These are phyloP conservation scores for Sclerotinia glacialis DNA, from an alignment of 2,329 filamentous ascomycete species.

Conservation along the genomic window DNA sequence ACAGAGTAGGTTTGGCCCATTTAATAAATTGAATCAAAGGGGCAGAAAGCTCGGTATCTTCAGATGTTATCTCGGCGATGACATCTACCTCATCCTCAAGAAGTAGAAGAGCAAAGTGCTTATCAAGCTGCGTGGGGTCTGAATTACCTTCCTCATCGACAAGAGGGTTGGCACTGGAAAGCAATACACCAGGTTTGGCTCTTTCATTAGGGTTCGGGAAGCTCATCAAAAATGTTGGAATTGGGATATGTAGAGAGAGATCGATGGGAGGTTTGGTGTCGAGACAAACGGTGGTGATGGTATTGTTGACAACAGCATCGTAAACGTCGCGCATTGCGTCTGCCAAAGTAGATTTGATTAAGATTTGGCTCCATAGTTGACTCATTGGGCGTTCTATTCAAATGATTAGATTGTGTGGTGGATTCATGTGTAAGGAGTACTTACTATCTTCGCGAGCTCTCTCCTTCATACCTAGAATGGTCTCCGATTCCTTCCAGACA, in stretches of 20 bases:
- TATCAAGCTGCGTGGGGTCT: constrained; percentile 69
- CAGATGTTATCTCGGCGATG: constrained; percentile 70
- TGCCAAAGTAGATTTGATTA: constrained; percentile 73
- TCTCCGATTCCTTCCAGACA: constrained; percentile 86
- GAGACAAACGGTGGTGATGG: constrained; percentile 80
- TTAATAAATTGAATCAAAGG: constrained; percentile 80
- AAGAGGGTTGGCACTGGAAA: constrained; percentile 81
- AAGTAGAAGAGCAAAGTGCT: constrained; percentile 82
- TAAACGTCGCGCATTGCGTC: constrained; percentile 80
- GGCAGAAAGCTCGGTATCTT: constrained; percentile 70
- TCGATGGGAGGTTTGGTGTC: constrained; percentile 57
- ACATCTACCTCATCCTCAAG: constrained; percentile 77
- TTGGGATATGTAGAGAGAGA: constrained; percentile 62
- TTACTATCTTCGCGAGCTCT: constrained; percentile 67
- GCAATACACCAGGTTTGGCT: constrained; percentile 72
- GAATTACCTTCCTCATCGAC: constrained; percentile 65
- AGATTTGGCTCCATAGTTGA: constrained; percentile 66
- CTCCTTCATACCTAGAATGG: constrained; percentile 76
- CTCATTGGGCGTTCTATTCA: constrained; percentile 49
- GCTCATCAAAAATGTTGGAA: constrained; percentile 66
- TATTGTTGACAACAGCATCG: constrained; percentile 75
- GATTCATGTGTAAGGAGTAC: constrained; percentile 23
- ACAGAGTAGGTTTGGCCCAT: constrained; percentile 66
- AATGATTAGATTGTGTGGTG: constrained; percentile 18
- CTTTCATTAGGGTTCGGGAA: constrained; percentile 67